Base-by-base conservation (phyloP, 2,329 filamentous ascomycete species). In the Fusarium napiforme region DNA sequence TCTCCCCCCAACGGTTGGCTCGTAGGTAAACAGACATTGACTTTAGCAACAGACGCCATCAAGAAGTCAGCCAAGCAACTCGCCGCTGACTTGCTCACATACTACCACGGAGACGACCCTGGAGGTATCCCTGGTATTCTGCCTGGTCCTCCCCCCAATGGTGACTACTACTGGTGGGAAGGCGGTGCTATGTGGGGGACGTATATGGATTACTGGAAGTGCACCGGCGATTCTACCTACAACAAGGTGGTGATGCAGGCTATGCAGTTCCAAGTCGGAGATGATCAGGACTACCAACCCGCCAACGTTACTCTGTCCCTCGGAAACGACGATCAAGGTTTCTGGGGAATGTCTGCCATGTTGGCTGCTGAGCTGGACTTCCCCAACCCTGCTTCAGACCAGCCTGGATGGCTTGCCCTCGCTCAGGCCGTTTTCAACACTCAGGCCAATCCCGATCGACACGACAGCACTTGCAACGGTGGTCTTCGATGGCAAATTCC, bases 401-500 rank as follows among this genome's bases (percentile, higher is more conserved):
- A 87, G 63, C 86, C 88, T 4, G 81, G 86, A 34, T 90, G 88
- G 84, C 82, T 89, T 11, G 85, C 87, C 21, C 85, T 93, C 16
- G 90, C 88, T 2, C 86, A 91, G 77, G 88, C 87, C 40, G 89
- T 93, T 23, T 95, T 89, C 77, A 90, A 91, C 75, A 86, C 86
- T 3, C 84, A 86, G 58, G 88, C 87, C 5, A 79, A 78, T 26
- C 82, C 84, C 4, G 86, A 89, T 50, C 92, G 92, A 84, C 90
- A 93, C 77, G 85, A 85, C 14, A 81, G 83, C 2, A 81, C 81
- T 1, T 86, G 85, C 23, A 90, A 89, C 67, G 87, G 87, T 49
- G 93, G 93, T 26, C 81, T 95, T 71, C 87, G 92, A 75, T 94
- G 92, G 92, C 93, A 96, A 83, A 93, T 96, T 69, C 93, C 91